A percentile compares a stretch with the other conserved stretches of the same genome.
These are phyloP conservation scores for Cutaneotrichosporon sp. DNA, from an alignment of 1,284 basidiomycete species.

Conservation along the genomic window DNA sequence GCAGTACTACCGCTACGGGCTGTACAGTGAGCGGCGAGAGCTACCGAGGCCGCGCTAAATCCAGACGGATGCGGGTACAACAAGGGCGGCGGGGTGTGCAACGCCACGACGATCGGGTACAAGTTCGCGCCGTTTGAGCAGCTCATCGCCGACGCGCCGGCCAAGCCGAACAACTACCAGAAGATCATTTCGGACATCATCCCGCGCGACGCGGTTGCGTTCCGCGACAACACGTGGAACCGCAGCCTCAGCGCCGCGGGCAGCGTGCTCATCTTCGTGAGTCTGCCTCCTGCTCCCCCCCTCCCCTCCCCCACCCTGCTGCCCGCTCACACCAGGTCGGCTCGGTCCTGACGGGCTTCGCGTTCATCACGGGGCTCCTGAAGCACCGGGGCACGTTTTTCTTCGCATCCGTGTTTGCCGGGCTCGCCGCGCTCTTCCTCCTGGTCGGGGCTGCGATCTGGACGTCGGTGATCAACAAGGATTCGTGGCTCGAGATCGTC, in stretches of 20 bases:
- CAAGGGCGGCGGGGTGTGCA: conserved; percentile 38
- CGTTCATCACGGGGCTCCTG: conserved; percentile 43
- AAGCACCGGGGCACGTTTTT: conserved; percentile 43
- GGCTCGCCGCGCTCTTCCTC: conserved; percentile 29
- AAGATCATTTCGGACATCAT: conserved; percentile 30
- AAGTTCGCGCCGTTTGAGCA: conserved; percentile 39
- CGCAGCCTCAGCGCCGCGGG: conserved; percentile 30
- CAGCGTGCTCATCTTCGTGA: conserved; percentile 39
- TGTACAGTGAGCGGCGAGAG: conserved; percentile 39
- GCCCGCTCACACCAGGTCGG: conserved; percentile 20
- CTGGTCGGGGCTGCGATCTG: conserved; percentile 46
- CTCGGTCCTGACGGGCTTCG: conserved; percentile 31
- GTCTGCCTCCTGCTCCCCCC: background rate
- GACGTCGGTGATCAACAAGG: conserved; percentile 45
- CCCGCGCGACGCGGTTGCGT: conserved; percentile 21
- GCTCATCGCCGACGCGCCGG: conserved; percentile 41
- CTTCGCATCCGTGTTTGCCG: conserved; percentile 39
- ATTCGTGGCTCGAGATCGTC: conserved; percentile 33
- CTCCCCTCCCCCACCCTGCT: conserved; percentile 14
- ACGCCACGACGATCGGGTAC: conserved; percentile 42
- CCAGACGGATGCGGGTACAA: conserved; percentile 44
- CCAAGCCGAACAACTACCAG: conserved; percentile 30
- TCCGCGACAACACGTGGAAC: conserved; percentile 40
- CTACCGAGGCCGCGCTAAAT: background rate
- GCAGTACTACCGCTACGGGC: conserved; percentile 45